Evolutionary conservation across 345 rosid genomes (phyloP).

Genomic region (Boechera stricta): DNA sequence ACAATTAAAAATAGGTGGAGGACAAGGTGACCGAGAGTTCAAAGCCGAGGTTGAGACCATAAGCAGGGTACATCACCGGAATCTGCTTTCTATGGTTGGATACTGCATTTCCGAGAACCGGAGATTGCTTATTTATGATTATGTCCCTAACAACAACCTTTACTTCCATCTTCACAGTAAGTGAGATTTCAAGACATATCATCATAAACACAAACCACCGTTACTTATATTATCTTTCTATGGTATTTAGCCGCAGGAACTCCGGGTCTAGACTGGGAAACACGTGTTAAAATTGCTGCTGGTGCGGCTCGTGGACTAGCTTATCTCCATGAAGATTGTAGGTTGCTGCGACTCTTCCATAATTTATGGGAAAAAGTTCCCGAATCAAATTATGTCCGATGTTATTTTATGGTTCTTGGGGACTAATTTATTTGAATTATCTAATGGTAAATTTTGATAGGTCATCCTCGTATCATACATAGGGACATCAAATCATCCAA

Average conservation of each 20-base stretch:
- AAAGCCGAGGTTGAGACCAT: conserved; percentile 94
- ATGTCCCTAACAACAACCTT: conserved; percentile 83
- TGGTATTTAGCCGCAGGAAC: conserved; percentile 58
- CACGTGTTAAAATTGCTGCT: conserved; percentile 76
- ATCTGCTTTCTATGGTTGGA: conserved; percentile 93
- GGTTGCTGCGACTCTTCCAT: conserved; percentile 43
- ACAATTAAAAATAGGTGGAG: conserved; percentile 81
- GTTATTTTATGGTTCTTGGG: conserved; percentile 12
- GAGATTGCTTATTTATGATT: conserved; percentile 88
- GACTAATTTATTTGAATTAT: conserved; percentile 5
- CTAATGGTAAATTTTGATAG: conserved; percentile 46
- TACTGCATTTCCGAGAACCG: conserved; percentile 82
- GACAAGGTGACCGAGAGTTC: conserved; percentile 94
- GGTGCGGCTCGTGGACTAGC: conserved; percentile 99
- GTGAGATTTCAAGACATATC: background rate
- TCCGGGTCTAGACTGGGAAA: conserved; percentile 77
- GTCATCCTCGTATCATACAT: conserved; percentile 94
- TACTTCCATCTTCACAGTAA: conserved; percentile 96
- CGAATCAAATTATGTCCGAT: background rate
- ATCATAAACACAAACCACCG: conserved; percentile 8
- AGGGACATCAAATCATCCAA: conserved; percentile 97
- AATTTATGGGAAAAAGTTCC: background rate
- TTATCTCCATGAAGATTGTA: conserved; percentile 98
- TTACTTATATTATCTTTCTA: conserved; percentile 9
- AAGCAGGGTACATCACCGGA: conserved; percentile 91